Evolutionary conservation across 2,329 filamentous ascomycete species (phyloP).

Genomic region (Xylaria sp.): DNA sequence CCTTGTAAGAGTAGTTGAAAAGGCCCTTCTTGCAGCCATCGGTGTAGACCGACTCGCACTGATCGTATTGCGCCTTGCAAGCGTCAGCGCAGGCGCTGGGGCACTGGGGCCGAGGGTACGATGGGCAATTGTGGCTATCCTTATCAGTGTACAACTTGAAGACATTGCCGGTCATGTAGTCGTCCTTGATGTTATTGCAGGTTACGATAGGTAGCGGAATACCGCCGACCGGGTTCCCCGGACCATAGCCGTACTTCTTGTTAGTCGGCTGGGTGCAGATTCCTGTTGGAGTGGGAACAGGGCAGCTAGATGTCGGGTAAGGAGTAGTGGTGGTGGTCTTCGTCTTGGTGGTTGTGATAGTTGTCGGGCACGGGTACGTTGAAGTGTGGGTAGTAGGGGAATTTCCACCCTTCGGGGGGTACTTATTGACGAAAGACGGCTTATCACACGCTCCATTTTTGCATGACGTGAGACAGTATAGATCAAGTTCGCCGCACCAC

Average conservation of each 20-base stretch:
- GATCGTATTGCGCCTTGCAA: slow-evolving; percentile 63
- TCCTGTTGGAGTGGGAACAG: slow-evolving; percentile 60
- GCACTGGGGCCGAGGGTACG: slow-evolving; percentile 55
- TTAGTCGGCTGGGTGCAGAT: slow-evolving; percentile 65
- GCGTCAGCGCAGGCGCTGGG: slow-evolving; percentile 61
- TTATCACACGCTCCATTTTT: slow-evolving; percentile 51
- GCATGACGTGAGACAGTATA: slow-evolving; percentile 58
- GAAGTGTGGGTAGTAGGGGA: slow-evolving; percentile 52
- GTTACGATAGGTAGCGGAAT: slow-evolving; percentile 64
- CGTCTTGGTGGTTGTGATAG: slow-evolving; percentile 47
- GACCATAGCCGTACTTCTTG: slow-evolving; percentile 73
- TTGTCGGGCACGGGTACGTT: slow-evolving; percentile 49
- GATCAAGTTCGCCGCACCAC: slow-evolving; percentile 61
- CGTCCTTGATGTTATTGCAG: slow-evolving; percentile 63
- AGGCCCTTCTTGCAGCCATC: slow-evolving; percentile 56
- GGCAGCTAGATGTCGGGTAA: slow-evolving; percentile 49
- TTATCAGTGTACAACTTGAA: slow-evolving; percentile 65
- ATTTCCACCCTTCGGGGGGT: slow-evolving; percentile 54
- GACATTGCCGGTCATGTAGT: slow-evolving; percentile 54
- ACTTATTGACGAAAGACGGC: slow-evolving; percentile 55
- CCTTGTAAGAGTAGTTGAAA: slow-evolving; percentile 45
- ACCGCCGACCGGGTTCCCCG: slow-evolving; percentile 66
- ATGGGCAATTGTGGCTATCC: slow-evolving; percentile 57
- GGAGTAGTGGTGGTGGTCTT: slow-evolving; percentile 45
- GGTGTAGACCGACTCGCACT: slow-evolving; percentile 61